Conservation (phyloP, 2,329 filamentous ascomycete genomes). For the Thermothelomyces thermophilus region DNA sequence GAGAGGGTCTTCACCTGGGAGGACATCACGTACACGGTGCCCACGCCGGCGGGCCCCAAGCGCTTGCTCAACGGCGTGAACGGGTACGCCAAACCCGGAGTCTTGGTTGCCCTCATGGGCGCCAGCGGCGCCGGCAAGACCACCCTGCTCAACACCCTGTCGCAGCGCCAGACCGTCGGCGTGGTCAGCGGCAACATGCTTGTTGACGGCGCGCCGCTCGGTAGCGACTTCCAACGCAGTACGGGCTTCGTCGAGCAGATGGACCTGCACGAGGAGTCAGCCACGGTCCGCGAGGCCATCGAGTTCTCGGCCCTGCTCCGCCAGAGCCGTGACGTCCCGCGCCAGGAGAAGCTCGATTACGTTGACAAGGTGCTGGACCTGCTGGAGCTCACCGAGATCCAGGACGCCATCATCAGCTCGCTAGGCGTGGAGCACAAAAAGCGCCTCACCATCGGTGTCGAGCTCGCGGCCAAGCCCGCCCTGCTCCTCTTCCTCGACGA, state of each 20-base stretch:
- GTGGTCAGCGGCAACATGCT: conserved; percentile 65
- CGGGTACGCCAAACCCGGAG: conserved; percentile 72
- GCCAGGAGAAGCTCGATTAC: conserved; percentile 59
- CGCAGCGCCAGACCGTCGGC: conserved; percentile 59
- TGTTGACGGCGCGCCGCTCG: conserved; percentile 57
- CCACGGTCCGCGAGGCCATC: conserved; percentile 62
- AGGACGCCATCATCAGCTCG: conserved; percentile 62
- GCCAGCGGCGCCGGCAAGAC: conserved; percentile 79
- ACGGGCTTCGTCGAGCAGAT: conserved; percentile 67
- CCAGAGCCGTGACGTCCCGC: conserved; percentile 51
- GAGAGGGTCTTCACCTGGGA: conserved; percentile 59
- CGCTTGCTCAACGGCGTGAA: conserved; percentile 52
- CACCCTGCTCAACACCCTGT: conserved; percentile 68
- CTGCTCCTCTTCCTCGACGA: conserved; percentile 70
- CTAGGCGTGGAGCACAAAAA: conserved; percentile 42
- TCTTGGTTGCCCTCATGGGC: conserved; percentile 76
- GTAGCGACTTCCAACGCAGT: conserved; percentile 61
- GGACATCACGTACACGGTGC: conserved; percentile 66
- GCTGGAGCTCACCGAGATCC: conserved; percentile 60
- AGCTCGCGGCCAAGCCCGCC: conserved; percentile 65
- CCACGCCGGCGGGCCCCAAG: conserved; percentile 31
- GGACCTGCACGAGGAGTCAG: conserved; percentile 60
- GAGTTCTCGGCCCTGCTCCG: conserved; percentile 61
- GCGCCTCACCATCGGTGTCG: conserved; percentile 67
- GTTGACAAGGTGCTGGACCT: conserved; percentile 66